These are phyloP conservation scores for Penicillium paneum DNA, from an alignment of 2,329 filamentous ascomycete genomes.

Conservation along the genomic window DNA sequence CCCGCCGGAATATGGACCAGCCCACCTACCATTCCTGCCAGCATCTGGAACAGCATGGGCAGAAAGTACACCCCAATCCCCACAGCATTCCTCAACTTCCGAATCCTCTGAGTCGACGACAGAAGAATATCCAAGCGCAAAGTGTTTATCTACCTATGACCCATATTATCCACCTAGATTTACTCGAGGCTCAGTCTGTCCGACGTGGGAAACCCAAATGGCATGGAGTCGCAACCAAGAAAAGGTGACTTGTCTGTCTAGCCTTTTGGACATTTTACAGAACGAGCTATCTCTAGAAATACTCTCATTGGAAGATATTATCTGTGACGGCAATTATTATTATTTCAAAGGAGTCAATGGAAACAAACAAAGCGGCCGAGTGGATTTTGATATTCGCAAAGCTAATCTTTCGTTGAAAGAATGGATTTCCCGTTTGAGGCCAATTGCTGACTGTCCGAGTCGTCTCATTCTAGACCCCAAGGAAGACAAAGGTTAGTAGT, in stretches of 20 bases:
- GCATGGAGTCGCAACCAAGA: constrained; percentile 6
- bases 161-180: neutral
- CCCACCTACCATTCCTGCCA: neutral
- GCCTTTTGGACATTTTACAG: constrained; percentile 4
- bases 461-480: neutral
- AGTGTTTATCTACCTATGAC: constrained; percentile 3
- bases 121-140: constrained; percentile 4
- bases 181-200: neutral
- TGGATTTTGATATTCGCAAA: constrained; percentile 1
- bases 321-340: constrained; percentile 9
- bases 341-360: constrained; percentile 4
- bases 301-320: constrained; percentile 8
- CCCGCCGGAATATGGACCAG: constrained; percentile 2
- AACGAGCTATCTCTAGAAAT: constrained; percentile 10
- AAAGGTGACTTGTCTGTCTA: constrained; percentile 3
- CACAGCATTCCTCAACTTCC: constrained; percentile 2
- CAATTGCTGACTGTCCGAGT: neutral
- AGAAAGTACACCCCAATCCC: constrained; percentile 1
- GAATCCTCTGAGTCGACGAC: constrained; percentile 3
- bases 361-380: neutral
- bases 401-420: constrained; percentile 2
- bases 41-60: constrained; percentile 1
- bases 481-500: constrained; percentile 3
- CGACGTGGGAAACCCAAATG: neutral
- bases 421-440: constrained; percentile 1